Base-by-base conservation (phyloP, 2,329 filamentous ascomycete genomes). In the Aspergillus fijiensis region DNA sequence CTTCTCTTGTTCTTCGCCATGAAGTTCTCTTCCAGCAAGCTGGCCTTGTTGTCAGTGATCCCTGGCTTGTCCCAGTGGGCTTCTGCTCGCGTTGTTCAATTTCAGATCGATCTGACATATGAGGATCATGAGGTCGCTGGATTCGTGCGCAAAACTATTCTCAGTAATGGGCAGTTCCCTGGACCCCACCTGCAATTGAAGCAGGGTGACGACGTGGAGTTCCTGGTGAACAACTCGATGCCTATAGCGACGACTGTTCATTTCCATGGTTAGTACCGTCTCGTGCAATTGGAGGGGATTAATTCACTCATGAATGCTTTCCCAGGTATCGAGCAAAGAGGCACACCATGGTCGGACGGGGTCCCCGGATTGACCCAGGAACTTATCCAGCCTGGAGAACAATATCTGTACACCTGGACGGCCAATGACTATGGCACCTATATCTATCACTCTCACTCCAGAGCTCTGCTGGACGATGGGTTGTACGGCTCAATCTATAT, bases 291-390 rank as follows among this genome's bases (percentile, higher is more conserved):
- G 7, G 4, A 4, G 5, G 25, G 3, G 7, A 51, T 12, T 33
- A 2, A 16, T 49, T 58, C 10, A 21, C 25, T 42, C 31, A 33
- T 25, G 16, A 11, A 10, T 12, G 3, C 4, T 12, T 14, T n/a
- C 16, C 19, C 14, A 55, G 70, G 70, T 19, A 71, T 73, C 42
- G 63, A 65, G 45, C 82, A 84, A 75, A 63, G 72, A 1, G 73
- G 74, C 21, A 86, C 84, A 0, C 82, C 84, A 0, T 87, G 84
- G 85, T 82, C 84, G 0, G 86, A 88, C 60, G 86, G 86, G 31
- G 81, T 85, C 0, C 83, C 84, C 0, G 85, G 85, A 2, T 69
- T 87, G 2, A 80, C 81, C 0, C 85, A 88, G 65, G 74, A 74
- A 3, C 74, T 80, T 3, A 86, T 88, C 57, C 66, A 72, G 12